phyloP scores from a whole-genome alignment of 2,329 filamentous ascomycete species.

The Huntiella savannae region DNA sequence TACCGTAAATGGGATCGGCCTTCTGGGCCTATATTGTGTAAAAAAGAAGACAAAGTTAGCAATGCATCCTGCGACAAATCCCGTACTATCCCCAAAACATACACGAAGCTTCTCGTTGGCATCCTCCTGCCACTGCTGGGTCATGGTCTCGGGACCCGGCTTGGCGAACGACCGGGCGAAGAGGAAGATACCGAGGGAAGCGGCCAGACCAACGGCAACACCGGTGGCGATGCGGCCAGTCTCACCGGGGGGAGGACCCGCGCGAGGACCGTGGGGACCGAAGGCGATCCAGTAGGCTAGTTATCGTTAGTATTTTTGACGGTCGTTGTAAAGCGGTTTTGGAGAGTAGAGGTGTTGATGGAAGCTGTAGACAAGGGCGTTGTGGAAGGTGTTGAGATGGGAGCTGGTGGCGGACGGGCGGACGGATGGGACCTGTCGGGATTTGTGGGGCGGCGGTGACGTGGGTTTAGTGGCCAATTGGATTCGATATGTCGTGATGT shows the following conservation, averaged over 20 bases:
- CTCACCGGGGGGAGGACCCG: constrained; percentile 67
- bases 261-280: constrained; percentile 84
- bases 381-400: not conserved
- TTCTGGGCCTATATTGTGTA: constrained; percentile 48
- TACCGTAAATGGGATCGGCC: constrained; percentile 70
- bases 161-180: constrained; percentile 52
- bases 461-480: too few species aligned
- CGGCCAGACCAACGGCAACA: constrained; percentile 46
- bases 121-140: constrained; percentile 89
- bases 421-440: not conserved
- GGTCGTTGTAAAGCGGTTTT: not conserved
- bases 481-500: too few species aligned
- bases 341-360: not conserved
- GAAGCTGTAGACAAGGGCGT: not conserved
- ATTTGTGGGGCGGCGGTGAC: too few species aligned
- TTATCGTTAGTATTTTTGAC: not conserved
- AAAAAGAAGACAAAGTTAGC: not conserved
- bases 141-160: constrained; percentile 69
- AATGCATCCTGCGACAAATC: not conserved
- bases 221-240: constrained; percentile 59
- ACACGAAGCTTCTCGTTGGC: constrained; percentile 89
- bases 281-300: constrained; percentile 98
- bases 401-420: too few species aligned
- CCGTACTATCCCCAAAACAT: constrained; percentile 18
- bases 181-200: constrained; percentile 53